Percentiles rank a stretch among this genome's conserved stretches.
Evolutionary conservation across 1,139 yeast genomes (phyloP).

Genomic region (Lodderomyces elongisporus): DNA sequence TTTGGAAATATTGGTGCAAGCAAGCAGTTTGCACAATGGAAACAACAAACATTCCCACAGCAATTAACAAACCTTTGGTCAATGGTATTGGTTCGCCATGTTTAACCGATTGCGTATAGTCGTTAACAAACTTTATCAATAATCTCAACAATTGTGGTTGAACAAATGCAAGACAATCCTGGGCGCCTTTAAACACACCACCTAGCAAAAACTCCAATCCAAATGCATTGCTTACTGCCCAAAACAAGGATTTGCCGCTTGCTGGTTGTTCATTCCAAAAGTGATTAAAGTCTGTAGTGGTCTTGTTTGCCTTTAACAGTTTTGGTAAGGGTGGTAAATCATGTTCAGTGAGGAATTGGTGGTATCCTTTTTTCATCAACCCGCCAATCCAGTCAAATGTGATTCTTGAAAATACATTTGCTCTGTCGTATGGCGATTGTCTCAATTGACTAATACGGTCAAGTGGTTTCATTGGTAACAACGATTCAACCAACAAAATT

Average conservation of each 20-base stretch:
- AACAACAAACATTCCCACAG: slow-evolving; percentile 75
- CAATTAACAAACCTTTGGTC: slow-evolving; percentile 78
- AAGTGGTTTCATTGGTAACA: slow-evolving; percentile 37
- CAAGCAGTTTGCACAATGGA: slow-evolving; percentile 80
- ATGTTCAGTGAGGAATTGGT: slow-evolving; percentile 62
- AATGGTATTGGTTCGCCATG: slow-evolving; percentile 50
- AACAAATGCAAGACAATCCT: slow-evolving; percentile 76
- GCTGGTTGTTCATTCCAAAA: slow-evolving; percentile 53
- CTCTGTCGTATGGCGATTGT: slow-evolving; percentile 63
- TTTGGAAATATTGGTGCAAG: slow-evolving; percentile 89
- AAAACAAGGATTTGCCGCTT: slow-evolving; percentile 56
- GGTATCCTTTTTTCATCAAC: slow-evolving; percentile 80
- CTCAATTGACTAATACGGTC: slow-evolving; percentile 30
- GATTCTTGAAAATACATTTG: slow-evolving; percentile 75
- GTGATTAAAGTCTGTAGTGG: slow-evolving; percentile 48
- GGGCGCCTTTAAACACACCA: slow-evolving; percentile 70
- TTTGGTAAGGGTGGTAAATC: slow-evolving; percentile 82
- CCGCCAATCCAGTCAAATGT: slow-evolving; percentile 93
- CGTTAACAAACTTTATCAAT: slow-evolving; percentile 78
- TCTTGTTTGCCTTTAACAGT: slow-evolving; percentile 49
- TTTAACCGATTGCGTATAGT: slow-evolving; percentile 47
- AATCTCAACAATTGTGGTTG: slow-evolving; percentile 84
- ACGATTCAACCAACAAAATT: slow-evolving; percentile 51
- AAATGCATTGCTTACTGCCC: slow-evolving; percentile 63
- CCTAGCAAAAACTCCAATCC: slow-evolving; percentile 68